phyloP scores from a whole-genome alignment of 768 basidiomycete species.

The Boletellus ananiceps region DNA sequence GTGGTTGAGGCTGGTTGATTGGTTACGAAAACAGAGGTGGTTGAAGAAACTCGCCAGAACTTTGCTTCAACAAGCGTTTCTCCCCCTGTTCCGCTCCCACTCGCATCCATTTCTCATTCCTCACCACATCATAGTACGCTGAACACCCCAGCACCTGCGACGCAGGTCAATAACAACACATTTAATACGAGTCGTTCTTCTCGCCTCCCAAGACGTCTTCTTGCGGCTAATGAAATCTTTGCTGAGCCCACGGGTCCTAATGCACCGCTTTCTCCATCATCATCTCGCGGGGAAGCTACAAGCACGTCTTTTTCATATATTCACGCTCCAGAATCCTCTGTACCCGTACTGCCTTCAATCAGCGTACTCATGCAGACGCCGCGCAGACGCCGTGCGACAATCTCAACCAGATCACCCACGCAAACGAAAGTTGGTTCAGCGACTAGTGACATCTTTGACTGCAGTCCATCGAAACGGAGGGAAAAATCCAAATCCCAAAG shows the following conservation, averaged over 20 bases:
- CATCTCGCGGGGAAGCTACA: slow-evolving; percentile 9
- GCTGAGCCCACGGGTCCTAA: slow-evolving; percentile 27
- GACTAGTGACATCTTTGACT: slow-evolving; percentile 33
- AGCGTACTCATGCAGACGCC: slow-evolving; percentile 31
- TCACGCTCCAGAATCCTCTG: slow-evolving; percentile 17
- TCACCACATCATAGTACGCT: slow-evolving; percentile 34
- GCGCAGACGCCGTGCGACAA: slow-evolving; percentile 53
- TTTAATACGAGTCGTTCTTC: slow-evolving; percentile 25
- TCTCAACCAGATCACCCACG: slow-evolving; percentile 60
- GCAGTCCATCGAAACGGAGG: slow-evolving; percentile 58
- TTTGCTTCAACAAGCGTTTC: slow-evolving; percentile 53
- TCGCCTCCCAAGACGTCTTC: slow-evolving; percentile 57
- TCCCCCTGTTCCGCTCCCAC: slow-evolving; percentile 58
- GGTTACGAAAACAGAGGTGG: slow-evolving; percentile 52
- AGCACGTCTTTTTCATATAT: slow-evolving; percentile 23
- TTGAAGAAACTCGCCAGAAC: slow-evolving; percentile 73
- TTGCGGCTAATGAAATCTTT: slow-evolving; percentile 71
- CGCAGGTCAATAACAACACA: slow-evolving; percentile 4
- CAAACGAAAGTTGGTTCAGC: slow-evolving; percentile 24
- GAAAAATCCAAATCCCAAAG: slow-evolving; percentile 66
- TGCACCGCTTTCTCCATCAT: slow-evolving; percentile 21
- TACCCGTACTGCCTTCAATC: slow-evolving; percentile 17
- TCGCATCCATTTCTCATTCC: slow-evolving; percentile 52
- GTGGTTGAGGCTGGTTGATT: not conserved
- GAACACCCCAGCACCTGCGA: slow-evolving; percentile 30